These are phyloP conservation scores for Monilinia laxa DNA, from an alignment of 2,329 filamentous ascomycete genomes.

Conservation along the genomic window DNA sequence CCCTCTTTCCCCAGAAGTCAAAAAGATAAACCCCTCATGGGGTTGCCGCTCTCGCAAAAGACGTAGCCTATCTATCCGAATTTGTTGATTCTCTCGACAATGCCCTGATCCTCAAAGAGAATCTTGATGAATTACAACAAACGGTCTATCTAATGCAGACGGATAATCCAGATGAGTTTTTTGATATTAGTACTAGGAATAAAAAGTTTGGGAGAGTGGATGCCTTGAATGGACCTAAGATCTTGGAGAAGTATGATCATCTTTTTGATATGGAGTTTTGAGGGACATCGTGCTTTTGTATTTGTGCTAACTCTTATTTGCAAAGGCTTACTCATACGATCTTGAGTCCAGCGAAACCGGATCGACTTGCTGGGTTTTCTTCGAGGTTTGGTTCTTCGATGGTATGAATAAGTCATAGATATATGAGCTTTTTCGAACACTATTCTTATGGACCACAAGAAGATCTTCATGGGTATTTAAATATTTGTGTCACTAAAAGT, in stretches of 20 bases:
- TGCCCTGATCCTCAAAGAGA: slow-evolving; percentile 78
- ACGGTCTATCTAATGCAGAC: slow-evolving; percentile 84
- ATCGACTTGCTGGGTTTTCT: slow-evolving; percentile 70
- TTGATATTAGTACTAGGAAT: slow-evolving; percentile 84
- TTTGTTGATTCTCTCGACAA: slow-evolving; percentile 89
- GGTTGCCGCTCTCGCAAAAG: slow-evolving; percentile 74
- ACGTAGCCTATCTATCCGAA: slow-evolving; percentile 77
- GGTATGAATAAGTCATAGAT: slow-evolving; percentile 50
- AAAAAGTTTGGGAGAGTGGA: slow-evolving; percentile 94
- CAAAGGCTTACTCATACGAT: slow-evolving; percentile 63
- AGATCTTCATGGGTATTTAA: background rate
- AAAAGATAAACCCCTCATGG: slow-evolving; percentile 85
- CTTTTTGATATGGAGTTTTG: slow-evolving; percentile 4
- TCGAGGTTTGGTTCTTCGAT: slow-evolving; percentile 75
- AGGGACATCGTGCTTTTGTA: background rate
- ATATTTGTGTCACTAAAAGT: background rate
- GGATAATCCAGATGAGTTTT: slow-evolving; percentile 95
- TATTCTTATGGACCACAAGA: background rate
- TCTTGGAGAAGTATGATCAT: slow-evolving; percentile 80
- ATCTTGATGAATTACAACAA: slow-evolving; percentile 89
- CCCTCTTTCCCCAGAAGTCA: slow-evolving; percentile 69
- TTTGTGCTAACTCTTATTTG: background rate
- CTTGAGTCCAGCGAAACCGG: slow-evolving; percentile 56
- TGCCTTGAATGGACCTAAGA: slow-evolving; percentile 78
- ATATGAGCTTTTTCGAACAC: slow-evolving; percentile 26